phyloP scores from a whole-genome alignment of 441 rosid genomes.

The Adansonia madagascariensis region DNA sequence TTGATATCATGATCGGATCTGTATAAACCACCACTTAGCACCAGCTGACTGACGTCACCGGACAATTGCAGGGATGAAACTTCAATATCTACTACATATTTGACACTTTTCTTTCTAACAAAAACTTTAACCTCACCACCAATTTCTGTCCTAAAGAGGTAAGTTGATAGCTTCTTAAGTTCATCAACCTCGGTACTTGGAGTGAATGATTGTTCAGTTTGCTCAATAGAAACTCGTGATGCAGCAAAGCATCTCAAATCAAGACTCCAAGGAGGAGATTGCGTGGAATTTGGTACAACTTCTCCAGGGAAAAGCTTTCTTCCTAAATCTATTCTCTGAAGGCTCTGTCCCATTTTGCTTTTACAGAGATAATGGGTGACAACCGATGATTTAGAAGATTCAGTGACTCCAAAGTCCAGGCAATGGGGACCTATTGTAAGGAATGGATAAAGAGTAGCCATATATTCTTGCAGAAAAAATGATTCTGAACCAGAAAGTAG shows the following conservation, averaged over 20 bases:
- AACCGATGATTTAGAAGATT: slow-evolving; percentile 41
- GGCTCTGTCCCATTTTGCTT: slow-evolving; percentile 30
- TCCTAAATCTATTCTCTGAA: slow-evolving; percentile 35
- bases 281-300: slow-evolving; percentile 26
- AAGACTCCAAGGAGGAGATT: slow-evolving; percentile 25
- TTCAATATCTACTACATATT: slow-evolving; percentile 56
- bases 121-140: slow-evolving; percentile 69
- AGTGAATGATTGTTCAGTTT: slow-evolving; percentile 42
- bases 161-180: slow-evolving; percentile 47
- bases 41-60: slow-evolving; percentile 40
- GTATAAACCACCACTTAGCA: slow-evolving; percentile 69
- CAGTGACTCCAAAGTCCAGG: slow-evolving; percentile 40
- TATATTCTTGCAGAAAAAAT: slow-evolving; percentile 29
- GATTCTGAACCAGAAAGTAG: slow-evolving; percentile 22
- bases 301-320: slow-evolving; percentile 35
- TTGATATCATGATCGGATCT: slow-evolving; percentile 60
- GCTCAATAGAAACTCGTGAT: slow-evolving; percentile 49
- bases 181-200: slow-evolving; percentile 44
- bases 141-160: slow-evolving; percentile 67
- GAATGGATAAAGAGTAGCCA: slow-evolving; percentile 55
- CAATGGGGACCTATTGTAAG: slow-evolving; percentile 38
- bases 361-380: slow-evolving; percentile 32
- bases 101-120: slow-evolving; percentile 55
- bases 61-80: slow-evolving; percentile 55
- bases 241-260: slow-evolving; percentile 47